Percentiles rank a stretch among this genome's conserved stretches.
Conservation (phyloP, 805 yeast genomes). For the Ogataea kodamae region DNA sequence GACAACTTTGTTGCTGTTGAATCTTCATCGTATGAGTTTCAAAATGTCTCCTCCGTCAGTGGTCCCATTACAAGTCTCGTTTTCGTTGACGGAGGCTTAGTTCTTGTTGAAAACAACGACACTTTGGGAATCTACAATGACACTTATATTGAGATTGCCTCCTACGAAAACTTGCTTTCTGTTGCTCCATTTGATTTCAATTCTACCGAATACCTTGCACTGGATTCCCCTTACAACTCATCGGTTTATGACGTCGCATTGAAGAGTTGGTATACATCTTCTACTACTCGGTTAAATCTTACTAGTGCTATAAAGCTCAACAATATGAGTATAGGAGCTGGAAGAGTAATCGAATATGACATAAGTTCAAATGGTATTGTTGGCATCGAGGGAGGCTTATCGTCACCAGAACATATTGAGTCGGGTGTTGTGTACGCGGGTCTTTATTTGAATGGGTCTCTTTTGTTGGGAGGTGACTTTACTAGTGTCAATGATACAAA, state of each 20-base stretch:
- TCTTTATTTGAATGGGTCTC: slow-evolving; percentile 39
- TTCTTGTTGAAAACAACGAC: slow-evolving; percentile 40
- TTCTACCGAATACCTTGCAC: slow-evolving; percentile 39
- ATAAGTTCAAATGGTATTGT: slow-evolving; percentile 12
- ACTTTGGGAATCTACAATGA: slow-evolving; percentile 31
- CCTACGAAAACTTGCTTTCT: slow-evolving; percentile 31
- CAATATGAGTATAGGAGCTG: slow-evolving; percentile 20
- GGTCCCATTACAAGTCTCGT: slow-evolving; percentile 36
- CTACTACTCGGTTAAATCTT: slow-evolving; percentile 39
- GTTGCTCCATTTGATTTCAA: slow-evolving; percentile 32
- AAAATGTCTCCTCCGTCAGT: slow-evolving; percentile 13
- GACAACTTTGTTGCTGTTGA: slow-evolving; percentile 36
- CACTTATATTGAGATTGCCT: slow-evolving; percentile 35
- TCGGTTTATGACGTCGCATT: slow-evolving; percentile 22
- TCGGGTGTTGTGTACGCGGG: slow-evolving; percentile 32
- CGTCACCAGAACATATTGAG: neutral
- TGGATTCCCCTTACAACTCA: slow-evolving; percentile 28
- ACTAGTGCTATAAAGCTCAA: slow-evolving; percentile 23
- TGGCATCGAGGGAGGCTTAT: neutral
- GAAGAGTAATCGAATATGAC: slow-evolving; percentile 22
- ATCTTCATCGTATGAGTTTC: slow-evolving; percentile 11
- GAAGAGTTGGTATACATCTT: slow-evolving; percentile 39
- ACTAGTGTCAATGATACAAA: slow-evolving; percentile 18
- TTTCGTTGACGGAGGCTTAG: slow-evolving; percentile 33
- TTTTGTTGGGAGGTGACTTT: slow-evolving; percentile 62